Evolutionary conservation across 768 basidiomycete species (phyloP).

Genomic region (Boletus subparvulus): DNA sequence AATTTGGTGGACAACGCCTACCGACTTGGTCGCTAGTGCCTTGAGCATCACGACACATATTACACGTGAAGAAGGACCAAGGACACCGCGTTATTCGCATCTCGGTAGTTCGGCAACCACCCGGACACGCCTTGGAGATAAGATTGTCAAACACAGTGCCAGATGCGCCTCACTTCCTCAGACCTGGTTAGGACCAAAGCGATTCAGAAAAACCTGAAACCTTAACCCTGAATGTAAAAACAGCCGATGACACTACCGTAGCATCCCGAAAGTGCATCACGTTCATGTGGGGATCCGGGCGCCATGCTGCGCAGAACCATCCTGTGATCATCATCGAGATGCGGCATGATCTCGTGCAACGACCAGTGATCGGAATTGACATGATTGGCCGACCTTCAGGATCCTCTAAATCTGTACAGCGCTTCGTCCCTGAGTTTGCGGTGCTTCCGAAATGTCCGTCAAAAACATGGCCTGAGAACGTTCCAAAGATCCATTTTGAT

Average conservation of each 20-base stretch:
- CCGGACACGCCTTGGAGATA: conserved; percentile 12
- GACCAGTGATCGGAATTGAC: conserved; percentile 11
- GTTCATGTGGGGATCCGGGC: not conserved
- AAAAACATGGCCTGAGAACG: conserved; percentile 11
- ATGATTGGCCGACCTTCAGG: conserved; percentile 19
- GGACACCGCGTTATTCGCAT: conserved; percentile 28
- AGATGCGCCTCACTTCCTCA: conserved; percentile 1
- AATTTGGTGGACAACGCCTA: conserved; percentile 24
- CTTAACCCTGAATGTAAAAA: conserved; percentile 12
- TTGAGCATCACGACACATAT: conserved; percentile 31
- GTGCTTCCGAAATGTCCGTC: conserved; percentile 4
- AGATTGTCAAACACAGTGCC: conserved; percentile 21
- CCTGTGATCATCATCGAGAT: conserved; percentile 17
- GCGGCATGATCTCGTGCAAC: conserved; percentile 16
- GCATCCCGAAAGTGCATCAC: not conserved
- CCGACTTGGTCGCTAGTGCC: conserved; percentile 30
- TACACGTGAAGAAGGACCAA: conserved; percentile 32
- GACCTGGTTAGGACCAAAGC: conserved; percentile 20
- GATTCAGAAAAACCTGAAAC: conserved; percentile 14
- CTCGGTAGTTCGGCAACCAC: conserved; percentile 22
- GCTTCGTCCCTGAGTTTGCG: conserved; percentile 8
- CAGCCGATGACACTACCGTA: conserved; percentile 1
- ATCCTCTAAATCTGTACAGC: conserved; percentile 14
- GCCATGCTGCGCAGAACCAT: conserved; percentile 7
- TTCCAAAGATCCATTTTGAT: conserved; percentile 5